Conservation (phyloP, 1,139 yeast species). For the Suhomyces panamericanus region DNA sequence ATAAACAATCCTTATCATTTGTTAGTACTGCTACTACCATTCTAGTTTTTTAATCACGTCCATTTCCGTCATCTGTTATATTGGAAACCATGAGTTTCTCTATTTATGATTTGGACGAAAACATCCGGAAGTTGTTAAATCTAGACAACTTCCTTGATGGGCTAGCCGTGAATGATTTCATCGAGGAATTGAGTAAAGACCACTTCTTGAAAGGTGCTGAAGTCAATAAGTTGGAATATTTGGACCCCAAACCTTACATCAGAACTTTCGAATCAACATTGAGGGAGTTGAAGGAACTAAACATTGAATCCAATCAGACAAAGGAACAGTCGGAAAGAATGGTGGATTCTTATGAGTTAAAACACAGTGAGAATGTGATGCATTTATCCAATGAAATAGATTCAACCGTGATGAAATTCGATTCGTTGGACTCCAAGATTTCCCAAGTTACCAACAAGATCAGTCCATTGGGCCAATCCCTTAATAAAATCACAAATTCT, state of each 20-base stretch:
- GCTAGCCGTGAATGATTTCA: slow-evolving; percentile 73
- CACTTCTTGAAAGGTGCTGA: slow-evolving; percentile 58
- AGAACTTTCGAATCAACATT: slow-evolving; percentile 88
- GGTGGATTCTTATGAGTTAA: slow-evolving; percentile 62
- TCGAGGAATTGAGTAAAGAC: slow-evolving; percentile 78
- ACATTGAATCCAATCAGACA: slow-evolving; percentile 51
- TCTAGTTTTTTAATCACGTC: too few relatives aligned
- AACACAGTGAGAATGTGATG: slow-evolving; percentile 68
- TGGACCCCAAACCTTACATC: slow-evolving; percentile 93
- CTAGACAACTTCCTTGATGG: slow-evolving; percentile 73
- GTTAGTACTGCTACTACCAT: too few relatives aligned
- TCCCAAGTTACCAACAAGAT: slow-evolving; percentile 62
- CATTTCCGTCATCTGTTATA: too few relatives aligned
- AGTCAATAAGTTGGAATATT: slow-evolving; percentile 53
- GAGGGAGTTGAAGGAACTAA: slow-evolving; percentile 63
- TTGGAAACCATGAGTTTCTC: slow-evolving; percentile 39
- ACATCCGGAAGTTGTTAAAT: slow-evolving; percentile 63
- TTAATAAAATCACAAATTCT: slow-evolving; percentile 73
- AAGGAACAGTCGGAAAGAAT: slow-evolving; percentile 52
- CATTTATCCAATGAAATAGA: slow-evolving; percentile 54
- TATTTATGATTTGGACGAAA: slow-evolving; percentile 63
- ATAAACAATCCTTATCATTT: too few relatives aligned
- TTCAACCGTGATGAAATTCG: slow-evolving; percentile 47
- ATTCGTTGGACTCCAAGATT: slow-evolving; percentile 58
- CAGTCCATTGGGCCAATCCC: slow-evolving; percentile 70